Conservation (phyloP, 169 alveolate genomes). For the Cardiosporidium cionae region DNA sequence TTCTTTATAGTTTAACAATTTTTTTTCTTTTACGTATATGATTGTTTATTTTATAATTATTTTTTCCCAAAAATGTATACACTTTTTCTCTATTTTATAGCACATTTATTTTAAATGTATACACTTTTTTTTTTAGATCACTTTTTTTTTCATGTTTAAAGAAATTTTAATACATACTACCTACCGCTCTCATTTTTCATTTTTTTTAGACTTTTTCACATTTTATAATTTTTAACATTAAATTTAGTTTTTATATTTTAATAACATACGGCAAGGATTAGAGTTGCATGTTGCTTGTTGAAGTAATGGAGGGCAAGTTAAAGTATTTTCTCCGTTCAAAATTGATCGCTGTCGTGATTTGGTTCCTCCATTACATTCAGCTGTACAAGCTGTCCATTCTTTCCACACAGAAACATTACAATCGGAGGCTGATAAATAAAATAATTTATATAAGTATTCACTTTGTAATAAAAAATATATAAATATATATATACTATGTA, state of each 20-base stretch:
- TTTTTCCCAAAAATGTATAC: no score
- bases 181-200: background rate
- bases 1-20: no score
- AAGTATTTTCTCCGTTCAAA: background rate
- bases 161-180: background rate
- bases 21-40: no score
- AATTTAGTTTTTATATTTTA: no score
- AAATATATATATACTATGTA: no score
- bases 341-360: constrained; percentile 36
- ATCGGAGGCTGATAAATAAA: no score
- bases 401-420: constrained; percentile 46
- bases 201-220: background rate
- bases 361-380: constrained; percentile 44
- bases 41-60: no score
- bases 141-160: background rate
- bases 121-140: background rate
- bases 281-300: constrained; percentile 20
- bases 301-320: constrained; percentile 24
- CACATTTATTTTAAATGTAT: background rate
- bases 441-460: no score
- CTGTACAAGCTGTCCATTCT: constrained; percentile 47
- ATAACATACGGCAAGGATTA: constrained; percentile 11
- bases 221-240: background rate
- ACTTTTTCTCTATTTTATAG: background rate
- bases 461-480: no score